phyloP scores from a whole-genome alignment of 1,139 yeast species.

The Taphrina wiesneri region DNA sequence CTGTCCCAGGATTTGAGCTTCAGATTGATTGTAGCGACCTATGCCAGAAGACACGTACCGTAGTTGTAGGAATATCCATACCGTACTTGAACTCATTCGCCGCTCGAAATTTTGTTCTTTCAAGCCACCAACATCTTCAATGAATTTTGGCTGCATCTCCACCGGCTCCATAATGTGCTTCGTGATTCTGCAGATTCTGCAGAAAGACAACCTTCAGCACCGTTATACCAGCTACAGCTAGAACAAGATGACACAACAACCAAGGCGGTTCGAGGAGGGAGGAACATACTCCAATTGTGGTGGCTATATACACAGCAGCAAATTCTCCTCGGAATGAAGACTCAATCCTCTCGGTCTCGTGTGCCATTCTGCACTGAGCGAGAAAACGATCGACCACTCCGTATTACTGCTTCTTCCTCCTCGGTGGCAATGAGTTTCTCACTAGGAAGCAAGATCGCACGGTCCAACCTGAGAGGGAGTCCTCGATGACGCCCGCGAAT shows the following conservation, averaged over 20 bases:
- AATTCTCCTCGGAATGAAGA: background rate
- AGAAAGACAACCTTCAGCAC: too few species aligned
- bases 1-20: too few species aligned
- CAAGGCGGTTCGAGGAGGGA: too few species aligned
- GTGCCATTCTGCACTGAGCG: background rate
- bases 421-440: slow-evolving; percentile 61
- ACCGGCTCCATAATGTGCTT: background rate
- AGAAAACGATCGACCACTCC: slow-evolving; percentile 5
- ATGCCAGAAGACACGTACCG: background rate
- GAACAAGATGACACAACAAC: too few species aligned
- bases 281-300: background rate
- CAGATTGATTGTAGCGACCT: background rate
- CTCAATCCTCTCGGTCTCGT: slow-evolving; percentile 2
- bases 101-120: slow-evolving; percentile 1
- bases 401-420: slow-evolving; percentile 34
- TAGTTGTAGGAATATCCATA: too few species aligned
- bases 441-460: slow-evolving; percentile 87
- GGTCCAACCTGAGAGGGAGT: slow-evolving; percentile 84
- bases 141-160: background rate
- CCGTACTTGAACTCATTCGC: background rate
- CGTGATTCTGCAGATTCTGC: background rate
- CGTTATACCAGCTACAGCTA: too few species aligned
- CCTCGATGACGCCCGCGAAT: slow-evolving; percentile 97
- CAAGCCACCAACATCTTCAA: background rate
- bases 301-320: too few species aligned